These are phyloP conservation scores for Ogataea naganishii DNA, from an alignment of 805 yeast genomes.

Conservation along the genomic window DNA sequence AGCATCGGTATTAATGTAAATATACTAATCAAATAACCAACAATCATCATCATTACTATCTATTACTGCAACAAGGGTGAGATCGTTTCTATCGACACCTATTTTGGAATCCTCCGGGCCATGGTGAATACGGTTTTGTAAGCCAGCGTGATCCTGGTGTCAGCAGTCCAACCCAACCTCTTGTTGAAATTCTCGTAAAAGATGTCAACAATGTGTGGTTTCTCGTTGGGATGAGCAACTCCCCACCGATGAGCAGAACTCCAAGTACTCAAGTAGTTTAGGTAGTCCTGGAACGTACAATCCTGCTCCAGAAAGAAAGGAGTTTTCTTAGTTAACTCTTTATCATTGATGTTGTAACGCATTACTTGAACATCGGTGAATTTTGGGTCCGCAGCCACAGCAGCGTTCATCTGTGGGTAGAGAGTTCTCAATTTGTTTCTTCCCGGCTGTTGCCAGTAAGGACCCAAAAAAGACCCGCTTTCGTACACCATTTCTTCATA, in stretches of 20 bases:
- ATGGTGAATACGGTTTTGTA: slow-evolving; percentile 47
- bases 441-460: slow-evolving; percentile 86
- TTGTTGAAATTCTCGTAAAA: slow-evolving; percentile 27
- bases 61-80: too few relatives aligned
- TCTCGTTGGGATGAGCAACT: slow-evolving; percentile 26
- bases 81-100: too few relatives aligned
- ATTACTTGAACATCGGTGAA: slow-evolving; percentile 21
- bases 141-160: slow-evolving; percentile 30
- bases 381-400: slow-evolving; percentile 27
- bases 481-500: slow-evolving; percentile 34
- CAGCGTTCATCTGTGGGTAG: slow-evolving; percentile 30
- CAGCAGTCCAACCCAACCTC: slow-evolving; percentile 36
- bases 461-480: slow-evolving; percentile 41
- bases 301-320: slow-evolving; percentile 26
- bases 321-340: slow-evolving; percentile 6
- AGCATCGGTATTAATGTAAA: too few relatives aligned
- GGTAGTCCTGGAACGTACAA: slow-evolving; percentile 36
- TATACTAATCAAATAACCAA: too few relatives aligned
- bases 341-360: slow-evolving; percentile 18
- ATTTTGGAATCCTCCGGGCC: slow-evolving; percentile 23
- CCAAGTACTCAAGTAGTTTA: slow-evolving; percentile 56
- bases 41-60: too few relatives aligned
- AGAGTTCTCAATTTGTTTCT: slow-evolving; percentile 40
- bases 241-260: slow-evolving; percentile 59
- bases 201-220: slow-evolving; percentile 27